Percentiles rank a stretch among this genome's conserved stretches.
Conservation (phyloP, 108 stramenopile species). For the Discostella stelligeroides region DNA sequence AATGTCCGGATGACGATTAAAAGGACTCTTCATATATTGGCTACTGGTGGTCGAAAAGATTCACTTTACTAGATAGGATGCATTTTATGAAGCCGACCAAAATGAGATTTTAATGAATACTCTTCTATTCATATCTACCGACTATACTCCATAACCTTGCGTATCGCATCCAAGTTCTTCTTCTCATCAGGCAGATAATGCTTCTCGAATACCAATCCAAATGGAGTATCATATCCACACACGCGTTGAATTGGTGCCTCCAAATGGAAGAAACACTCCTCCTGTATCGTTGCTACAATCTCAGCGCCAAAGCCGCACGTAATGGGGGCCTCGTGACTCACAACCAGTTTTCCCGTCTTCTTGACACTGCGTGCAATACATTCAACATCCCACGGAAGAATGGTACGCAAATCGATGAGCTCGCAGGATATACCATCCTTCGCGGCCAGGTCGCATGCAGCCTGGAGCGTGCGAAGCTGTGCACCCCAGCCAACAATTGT, state of each 20-base stretch:
- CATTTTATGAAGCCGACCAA: too few species aligned
- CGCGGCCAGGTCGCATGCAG: constrained; percentile 78
- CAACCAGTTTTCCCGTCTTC: constrained; percentile 95
- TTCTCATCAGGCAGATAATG: constrained; percentile 89
- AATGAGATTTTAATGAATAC: too few species aligned
- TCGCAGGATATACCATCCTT: constrained; percentile 88
- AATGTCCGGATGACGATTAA: too few species aligned
- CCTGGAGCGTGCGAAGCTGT: constrained; percentile 77
- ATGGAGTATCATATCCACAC: constrained; percentile 97
- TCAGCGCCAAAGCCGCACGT: constrained; percentile 95
- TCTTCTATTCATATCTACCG: constrained; percentile 10
- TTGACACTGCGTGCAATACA: constrained; percentile 77
- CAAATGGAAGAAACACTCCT: constrained; percentile 85
- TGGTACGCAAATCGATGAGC: constrained; percentile 95
- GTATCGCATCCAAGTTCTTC: constrained; percentile 93
- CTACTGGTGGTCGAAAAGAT: too few species aligned
- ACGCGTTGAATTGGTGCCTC: constrained; percentile 95
- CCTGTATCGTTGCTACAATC: constrained; percentile 80
- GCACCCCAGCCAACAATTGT: constrained; percentile 96
- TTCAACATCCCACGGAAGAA: constrained; percentile 94
- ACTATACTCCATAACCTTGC: constrained; percentile 52
- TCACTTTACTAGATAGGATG: too few species aligned
- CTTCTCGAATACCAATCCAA: constrained; percentile 93
- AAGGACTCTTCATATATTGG: too few species aligned
- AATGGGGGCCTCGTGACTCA: constrained; percentile 95